Evolutionary conservation across 768 basidiomycete species (phyloP).

Genomic region (Mycena leptocephala): DNA sequence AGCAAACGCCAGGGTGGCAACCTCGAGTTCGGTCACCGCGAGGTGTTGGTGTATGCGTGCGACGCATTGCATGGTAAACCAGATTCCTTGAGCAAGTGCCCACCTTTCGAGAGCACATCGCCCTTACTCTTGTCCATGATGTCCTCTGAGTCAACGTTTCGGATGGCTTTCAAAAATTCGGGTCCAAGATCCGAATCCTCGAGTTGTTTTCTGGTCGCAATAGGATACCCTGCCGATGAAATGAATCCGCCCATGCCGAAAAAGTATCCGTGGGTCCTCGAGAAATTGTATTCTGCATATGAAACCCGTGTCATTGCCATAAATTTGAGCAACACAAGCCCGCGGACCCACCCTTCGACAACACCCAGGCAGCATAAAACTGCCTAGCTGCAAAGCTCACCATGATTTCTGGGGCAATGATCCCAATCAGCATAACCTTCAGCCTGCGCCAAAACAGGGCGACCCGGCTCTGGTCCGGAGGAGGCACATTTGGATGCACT

Average conservation of each 20-base stretch:
- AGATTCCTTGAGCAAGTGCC: constrained; percentile 50
- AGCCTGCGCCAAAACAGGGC: constrained; percentile 23
- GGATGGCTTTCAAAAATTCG: not conserved
- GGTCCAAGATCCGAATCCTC: not conserved
- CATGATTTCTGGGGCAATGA: too few species aligned
- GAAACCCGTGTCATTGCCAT: not conserved
- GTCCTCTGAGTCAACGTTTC: constrained; percentile 14
- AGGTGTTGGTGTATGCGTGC: constrained; percentile 42
- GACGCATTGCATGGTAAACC: constrained; percentile 53
- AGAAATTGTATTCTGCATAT: constrained; percentile 2
- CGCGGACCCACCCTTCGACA: not conserved
- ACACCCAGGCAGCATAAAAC: constrained; percentile 17
- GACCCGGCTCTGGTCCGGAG: constrained; percentile 10
- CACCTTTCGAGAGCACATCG: constrained; percentile 50
- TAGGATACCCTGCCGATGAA: not conserved
- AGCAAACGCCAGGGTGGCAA: constrained; percentile 54
- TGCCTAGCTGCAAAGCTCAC: too few species aligned
- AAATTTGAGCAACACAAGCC: not conserved
- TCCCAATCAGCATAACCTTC: constrained; percentile 36
- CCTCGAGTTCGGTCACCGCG: constrained; percentile 52
- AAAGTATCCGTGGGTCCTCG: constrained; percentile 42
- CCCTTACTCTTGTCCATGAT: too few species aligned
- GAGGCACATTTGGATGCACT: constrained; percentile 43
- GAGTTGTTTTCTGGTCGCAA: constrained; percentile 31
- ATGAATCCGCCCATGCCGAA: constrained; percentile 49